phyloP scores from a whole-genome alignment of 352 stramenopile genomes.

The Pythium folliculosum region DNA sequence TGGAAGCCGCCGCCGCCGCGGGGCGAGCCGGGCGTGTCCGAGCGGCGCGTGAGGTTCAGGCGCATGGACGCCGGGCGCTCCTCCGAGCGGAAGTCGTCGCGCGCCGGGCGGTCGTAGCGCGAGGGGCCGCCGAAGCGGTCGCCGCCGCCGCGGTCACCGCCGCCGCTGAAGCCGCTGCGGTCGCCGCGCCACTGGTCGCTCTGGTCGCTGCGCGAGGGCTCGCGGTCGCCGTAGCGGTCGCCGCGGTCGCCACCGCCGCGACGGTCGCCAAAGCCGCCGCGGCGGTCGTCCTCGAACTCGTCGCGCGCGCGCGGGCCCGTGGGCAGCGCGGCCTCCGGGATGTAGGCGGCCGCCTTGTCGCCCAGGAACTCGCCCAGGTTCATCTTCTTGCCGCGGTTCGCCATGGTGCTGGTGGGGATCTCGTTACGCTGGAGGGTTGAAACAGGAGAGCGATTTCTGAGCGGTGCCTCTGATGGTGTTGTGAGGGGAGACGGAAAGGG shows the following conservation, averaged over 20 bases:
- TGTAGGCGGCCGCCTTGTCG: constrained; percentile 60
- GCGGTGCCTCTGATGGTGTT: too few species aligned
- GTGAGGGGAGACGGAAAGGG: too few species aligned
- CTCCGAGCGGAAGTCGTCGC: constrained; percentile 56
- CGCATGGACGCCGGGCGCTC: constrained; percentile 78
- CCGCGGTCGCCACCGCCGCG: constrained; percentile 27
- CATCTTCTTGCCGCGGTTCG: constrained; percentile 67
- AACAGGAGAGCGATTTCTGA: too few species aligned
- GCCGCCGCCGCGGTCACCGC: constrained; percentile 18
- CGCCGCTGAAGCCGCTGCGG: constrained; percentile 28
- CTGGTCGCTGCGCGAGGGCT: constrained; percentile 33
- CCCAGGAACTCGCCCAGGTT: constrained; percentile 74
- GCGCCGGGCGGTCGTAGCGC: constrained; percentile 66
- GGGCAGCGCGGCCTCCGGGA: constrained; percentile 56
- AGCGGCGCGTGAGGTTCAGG: constrained; percentile 67
- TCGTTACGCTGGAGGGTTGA: neutral
- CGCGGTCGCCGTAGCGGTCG: constrained; percentile 31
- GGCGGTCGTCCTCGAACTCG: constrained; percentile 57
- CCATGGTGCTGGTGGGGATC: constrained; percentile 31
- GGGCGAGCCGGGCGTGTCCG: constrained; percentile 31
- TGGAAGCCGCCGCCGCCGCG: constrained; percentile 20
- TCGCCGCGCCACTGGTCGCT: constrained; percentile 43
- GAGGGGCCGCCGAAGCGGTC: constrained; percentile 41
- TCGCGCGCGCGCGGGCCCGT: constrained; percentile 50
- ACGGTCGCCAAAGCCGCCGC: constrained; percentile 42